Conservation (phyloP, 2,329 filamentous ascomycete genomes). For the Ceratocystis harringtonii region DNA sequence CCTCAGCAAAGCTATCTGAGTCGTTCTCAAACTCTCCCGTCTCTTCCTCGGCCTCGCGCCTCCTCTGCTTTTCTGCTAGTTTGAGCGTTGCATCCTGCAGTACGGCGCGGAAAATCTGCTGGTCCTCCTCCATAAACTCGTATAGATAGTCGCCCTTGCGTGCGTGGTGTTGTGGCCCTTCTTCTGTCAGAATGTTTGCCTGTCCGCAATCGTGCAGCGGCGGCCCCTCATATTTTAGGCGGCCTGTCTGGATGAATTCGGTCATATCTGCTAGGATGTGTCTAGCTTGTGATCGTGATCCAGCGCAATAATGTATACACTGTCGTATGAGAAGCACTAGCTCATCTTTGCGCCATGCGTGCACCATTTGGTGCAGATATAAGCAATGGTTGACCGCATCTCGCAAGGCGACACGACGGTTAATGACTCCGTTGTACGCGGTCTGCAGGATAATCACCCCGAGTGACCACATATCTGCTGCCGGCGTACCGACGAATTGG, state of each 20-base stretch:
- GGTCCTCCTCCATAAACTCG: not conserved
- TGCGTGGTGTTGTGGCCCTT: not conserved
- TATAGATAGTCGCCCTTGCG: not conserved
- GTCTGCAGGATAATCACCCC: not conserved
- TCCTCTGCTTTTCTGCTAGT: not conserved
- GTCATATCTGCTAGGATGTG: not conserved
- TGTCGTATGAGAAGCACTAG: constrained; percentile 5
- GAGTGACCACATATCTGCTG: constrained; percentile 5
- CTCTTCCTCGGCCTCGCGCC: not conserved
- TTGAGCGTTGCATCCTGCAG: not conserved
- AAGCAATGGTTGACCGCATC: not conserved
- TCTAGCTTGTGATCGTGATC: not conserved
- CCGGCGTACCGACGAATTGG: not conserved
- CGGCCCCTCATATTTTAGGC: not conserved
- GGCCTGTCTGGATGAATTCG: not conserved
- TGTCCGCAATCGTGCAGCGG: not conserved
- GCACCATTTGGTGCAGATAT: constrained; percentile 5
- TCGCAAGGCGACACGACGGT: not conserved
- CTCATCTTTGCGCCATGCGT: constrained; percentile 1
- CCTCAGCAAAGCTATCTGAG: not conserved
- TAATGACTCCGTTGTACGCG: not conserved
- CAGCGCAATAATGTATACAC: constrained; percentile 1
- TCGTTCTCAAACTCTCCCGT: not conserved
- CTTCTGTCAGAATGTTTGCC: not conserved
- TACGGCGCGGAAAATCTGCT: not conserved